Evolutionary conservation across 129 eudicot species (phyloP).

Genomic region (Lactuca saligna): DNA sequence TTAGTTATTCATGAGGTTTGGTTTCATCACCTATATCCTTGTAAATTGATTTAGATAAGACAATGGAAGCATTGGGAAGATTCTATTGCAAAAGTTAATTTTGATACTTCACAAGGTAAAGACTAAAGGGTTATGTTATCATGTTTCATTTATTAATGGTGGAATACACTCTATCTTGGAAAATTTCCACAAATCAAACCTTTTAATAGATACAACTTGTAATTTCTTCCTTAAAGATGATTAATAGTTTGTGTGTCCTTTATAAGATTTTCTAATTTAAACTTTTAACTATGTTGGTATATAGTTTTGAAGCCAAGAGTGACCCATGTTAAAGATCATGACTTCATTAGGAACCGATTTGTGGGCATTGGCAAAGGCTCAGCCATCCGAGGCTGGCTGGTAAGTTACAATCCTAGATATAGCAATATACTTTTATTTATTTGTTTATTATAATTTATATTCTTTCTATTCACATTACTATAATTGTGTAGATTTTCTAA

Average conservation of each 20-base stretch:
- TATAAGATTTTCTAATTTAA: background rate
- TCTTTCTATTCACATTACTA: too few species aligned
- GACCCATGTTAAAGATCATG: slow-evolving; percentile 57
- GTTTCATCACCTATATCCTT: background rate
- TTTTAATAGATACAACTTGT: too few species aligned
- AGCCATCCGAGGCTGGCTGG: slow-evolving; percentile 61
- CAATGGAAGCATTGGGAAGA: slow-evolving; percentile 82
- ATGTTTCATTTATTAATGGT: background rate
- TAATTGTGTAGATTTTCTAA: too few species aligned
- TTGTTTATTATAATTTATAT: background rate
- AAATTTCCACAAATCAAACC: background rate
- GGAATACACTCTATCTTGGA: background rate
- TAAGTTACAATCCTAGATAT: slow-evolving; percentile 27
- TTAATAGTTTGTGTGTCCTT: background rate
- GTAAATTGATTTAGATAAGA: slow-evolving; percentile 45
- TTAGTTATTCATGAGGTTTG: background rate
- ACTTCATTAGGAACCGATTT: slow-evolving; percentile 52
- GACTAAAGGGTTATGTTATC: background rate
- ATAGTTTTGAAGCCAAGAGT: slow-evolving; percentile 45
- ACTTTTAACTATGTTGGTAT: background rate
- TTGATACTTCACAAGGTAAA: slow-evolving; percentile 30
- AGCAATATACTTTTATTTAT: too few species aligned
- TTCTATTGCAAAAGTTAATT: slow-evolving; percentile 28
- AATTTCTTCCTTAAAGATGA: too few species aligned
- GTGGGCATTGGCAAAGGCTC: slow-evolving; percentile 52